These are phyloP conservation scores for Boletus sp. DNA, from an alignment of 1,284 basidiomycete genomes.

Conservation along the genomic window DNA sequence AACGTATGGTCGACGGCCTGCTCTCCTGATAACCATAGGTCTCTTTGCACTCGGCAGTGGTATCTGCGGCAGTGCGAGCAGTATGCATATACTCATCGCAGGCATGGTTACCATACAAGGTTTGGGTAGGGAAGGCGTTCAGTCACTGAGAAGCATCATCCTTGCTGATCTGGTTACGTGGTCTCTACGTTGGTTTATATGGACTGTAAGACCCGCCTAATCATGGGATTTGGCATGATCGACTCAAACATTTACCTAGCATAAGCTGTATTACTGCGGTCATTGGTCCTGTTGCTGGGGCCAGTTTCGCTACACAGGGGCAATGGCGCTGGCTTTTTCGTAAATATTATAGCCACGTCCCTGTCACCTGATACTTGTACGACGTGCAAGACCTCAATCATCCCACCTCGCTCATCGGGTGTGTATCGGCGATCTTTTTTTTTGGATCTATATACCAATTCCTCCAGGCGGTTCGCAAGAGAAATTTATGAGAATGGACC, in stretches of 20 bases:
- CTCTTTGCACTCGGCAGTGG: neutral
- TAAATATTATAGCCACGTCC: neutral
- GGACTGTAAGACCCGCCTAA: neutral
- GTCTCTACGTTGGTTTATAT: neutral
- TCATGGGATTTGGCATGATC: neutral
- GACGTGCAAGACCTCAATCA: neutral
- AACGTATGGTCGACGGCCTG: neutral
- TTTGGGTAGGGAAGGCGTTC: neutral
- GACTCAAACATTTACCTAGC: neutral
- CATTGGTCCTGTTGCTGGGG: neutral
- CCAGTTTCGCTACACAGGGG: neutral
- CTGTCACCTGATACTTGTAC: neutral
- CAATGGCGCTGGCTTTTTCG: neutral
- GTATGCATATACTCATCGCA: neutral
- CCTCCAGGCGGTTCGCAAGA: neutral
- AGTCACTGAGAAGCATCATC: neutral
- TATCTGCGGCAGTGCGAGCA: neutral
- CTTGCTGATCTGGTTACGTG: neutral
- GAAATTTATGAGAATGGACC: neutral
- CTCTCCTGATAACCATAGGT: neutral
- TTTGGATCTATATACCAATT: neutral
- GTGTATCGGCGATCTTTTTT: neutral
- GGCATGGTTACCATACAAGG: neutral
- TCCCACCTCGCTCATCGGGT: neutral
- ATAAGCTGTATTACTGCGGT: neutral